Evolutionary conservation across 1,139 yeast species (phyloP).

Genomic region (Debaryomyces subglobosus): DNA sequence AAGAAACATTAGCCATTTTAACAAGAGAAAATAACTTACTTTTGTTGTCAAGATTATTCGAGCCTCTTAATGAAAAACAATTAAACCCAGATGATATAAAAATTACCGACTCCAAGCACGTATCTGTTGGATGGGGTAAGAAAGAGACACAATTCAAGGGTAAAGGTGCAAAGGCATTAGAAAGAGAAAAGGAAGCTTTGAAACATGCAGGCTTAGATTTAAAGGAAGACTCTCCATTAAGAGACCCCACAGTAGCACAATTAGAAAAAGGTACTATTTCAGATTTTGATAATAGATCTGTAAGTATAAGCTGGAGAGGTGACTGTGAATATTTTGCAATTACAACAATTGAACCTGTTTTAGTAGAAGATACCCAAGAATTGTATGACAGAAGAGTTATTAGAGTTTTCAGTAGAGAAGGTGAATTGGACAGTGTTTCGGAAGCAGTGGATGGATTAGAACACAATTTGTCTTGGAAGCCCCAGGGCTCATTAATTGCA

Average conservation of each 20-base stretch:
- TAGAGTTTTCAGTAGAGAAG: constrained; percentile 81
- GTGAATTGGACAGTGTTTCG: constrained; percentile 77
- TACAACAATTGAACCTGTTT: constrained; percentile 58
- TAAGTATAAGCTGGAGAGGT: constrained; percentile 86
- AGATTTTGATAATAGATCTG: constrained; percentile 47
- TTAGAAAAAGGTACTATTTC: constrained; percentile 72
- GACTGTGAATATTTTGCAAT: constrained; percentile 86
- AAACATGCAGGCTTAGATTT: constrained; percentile 69
- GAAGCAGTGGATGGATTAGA: constrained; percentile 90
- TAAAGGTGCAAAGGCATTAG: constrained; percentile 82
- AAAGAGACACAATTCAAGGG: constrained; percentile 97
- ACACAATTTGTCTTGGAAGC: constrained; percentile 79
- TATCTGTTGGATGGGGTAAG: constrained; percentile 98
- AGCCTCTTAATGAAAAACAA: constrained; percentile 69
- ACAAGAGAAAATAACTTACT: constrained; percentile 65
- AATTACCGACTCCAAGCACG: constrained; percentile 72
- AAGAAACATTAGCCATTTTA: constrained; percentile 77
- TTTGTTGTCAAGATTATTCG: constrained; percentile 75
- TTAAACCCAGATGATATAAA: constrained; percentile 65
- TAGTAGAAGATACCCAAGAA: constrained; percentile 45
- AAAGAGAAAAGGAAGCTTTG: constrained; percentile 61
- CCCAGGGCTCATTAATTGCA: constrained; percentile 87
- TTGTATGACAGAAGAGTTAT: constrained; percentile 68
- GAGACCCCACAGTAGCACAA: constrained; percentile 91
- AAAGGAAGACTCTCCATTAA: constrained; percentile 54